A percentile compares a stretch with the other conserved stretches of the same genome.
Evolutionary conservation across 345 rosid species (phyloP).

Genomic region (Cochlearia excelsa): DNA sequence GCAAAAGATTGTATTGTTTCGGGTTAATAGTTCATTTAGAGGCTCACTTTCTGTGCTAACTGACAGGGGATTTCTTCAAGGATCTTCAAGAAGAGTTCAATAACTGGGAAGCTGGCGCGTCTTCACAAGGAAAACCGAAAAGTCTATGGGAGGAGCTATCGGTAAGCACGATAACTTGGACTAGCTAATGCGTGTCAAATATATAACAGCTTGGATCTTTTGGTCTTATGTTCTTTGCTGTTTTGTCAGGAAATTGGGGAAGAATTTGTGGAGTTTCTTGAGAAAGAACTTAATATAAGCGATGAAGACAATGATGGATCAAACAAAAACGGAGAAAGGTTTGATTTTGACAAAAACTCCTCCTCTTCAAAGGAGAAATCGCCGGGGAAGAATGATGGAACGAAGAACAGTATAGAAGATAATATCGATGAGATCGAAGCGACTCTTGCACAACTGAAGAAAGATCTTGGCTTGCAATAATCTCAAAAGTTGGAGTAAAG

Average conservation of each 20-base stretch:
- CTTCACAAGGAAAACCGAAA: conserved; percentile 80
- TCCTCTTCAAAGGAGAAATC: conserved; percentile 26
- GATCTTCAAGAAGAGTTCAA: conserved; percentile 90
- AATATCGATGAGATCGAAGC: conserved; percentile 87
- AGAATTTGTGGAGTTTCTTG: conserved; percentile 89
- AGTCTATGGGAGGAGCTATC: conserved; percentile 96
- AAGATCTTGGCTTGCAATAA: conserved; percentile 76
- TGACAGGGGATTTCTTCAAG: conserved; percentile 79
- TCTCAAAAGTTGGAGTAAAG: conserved; percentile 7
- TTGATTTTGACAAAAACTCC: conserved; percentile 28
- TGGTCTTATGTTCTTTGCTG: conserved; percentile 8
- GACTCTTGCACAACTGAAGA: conserved; percentile 74
- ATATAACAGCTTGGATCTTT: not conserved
- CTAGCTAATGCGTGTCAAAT: not conserved
- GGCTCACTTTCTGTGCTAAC: conserved; percentile 29
- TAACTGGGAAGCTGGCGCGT: conserved; percentile 75
- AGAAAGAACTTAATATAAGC: conserved; percentile 75
- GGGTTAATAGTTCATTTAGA: not conserved
- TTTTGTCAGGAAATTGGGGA: conserved; percentile 73
- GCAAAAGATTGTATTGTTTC: not conserved
- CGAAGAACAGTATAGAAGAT: conserved; percentile 59
- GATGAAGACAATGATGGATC: conserved; percentile 42
- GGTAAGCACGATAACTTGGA: conserved; percentile 39
- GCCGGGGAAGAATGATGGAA: conserved; percentile 33
- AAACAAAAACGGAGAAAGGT: conserved; percentile 23